Evolutionary conservation across 768 basidiomycete species (phyloP).

Genomic region (Pisolithus microcarpus): DNA sequence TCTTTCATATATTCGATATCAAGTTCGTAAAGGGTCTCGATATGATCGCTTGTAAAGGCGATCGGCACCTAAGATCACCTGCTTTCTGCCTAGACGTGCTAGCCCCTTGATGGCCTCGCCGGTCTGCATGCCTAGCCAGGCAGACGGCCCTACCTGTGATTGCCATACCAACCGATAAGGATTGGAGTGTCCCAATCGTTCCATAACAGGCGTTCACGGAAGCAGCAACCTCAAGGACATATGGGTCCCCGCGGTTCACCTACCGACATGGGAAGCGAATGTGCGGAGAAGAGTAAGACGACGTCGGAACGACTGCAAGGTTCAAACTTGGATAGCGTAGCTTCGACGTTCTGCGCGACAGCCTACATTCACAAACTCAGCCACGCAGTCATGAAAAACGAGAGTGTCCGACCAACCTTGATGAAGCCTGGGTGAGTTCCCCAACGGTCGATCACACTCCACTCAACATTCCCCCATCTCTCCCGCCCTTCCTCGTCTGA

Average conservation of each 20-base stretch:
- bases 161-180: conserved; percentile 97
- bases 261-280: conserved; percentile 97
- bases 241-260: conserved; percentile 98
- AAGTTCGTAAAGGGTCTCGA: conserved; percentile 95
- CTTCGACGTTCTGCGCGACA: conserved; percentile 81
- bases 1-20: conserved; percentile 92
- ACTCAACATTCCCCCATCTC: conserved; percentile 67
- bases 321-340: conserved; percentile 73
- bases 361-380: conserved; percentile 45
- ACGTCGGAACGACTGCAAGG: conserved; percentile 61
- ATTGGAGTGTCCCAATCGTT: conserved; percentile 67
- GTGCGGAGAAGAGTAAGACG: conserved; percentile 91
- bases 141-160: conserved; percentile 91
- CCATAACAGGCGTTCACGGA: conserved; percentile 93
- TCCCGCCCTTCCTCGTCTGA: conserved; percentile 53
- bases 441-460: conserved; percentile 99
- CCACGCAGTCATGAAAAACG: not conserved
- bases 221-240: conserved; percentile 90
- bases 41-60: conserved; percentile 98
- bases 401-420: conserved; percentile 52
- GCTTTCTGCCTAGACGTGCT: conserved; percentile 67
- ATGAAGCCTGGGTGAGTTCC: conserved; percentile 92
- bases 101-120: conserved; percentile 84
- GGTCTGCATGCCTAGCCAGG: conserved; percentile 99
- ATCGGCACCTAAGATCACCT: conserved; percentile 85